phyloP scores from a whole-genome alignment of 148 eudicot species.

The Mesembryanthemum crystallinum region DNA sequence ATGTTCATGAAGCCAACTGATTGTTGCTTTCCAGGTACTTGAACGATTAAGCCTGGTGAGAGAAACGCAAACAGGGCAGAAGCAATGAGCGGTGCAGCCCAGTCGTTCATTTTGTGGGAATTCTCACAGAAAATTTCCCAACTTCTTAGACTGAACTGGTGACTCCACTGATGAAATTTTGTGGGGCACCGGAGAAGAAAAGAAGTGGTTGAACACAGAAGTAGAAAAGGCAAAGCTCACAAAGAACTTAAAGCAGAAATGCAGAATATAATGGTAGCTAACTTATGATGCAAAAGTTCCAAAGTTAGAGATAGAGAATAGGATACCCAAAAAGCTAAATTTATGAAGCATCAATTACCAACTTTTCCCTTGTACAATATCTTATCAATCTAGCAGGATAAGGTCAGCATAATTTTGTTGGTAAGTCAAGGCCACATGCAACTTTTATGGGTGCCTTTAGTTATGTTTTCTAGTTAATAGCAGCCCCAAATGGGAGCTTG shows the following conservation, averaged over 20 bases:
- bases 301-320: slow-evolving; percentile 15
- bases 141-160: background rate
- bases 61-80: slow-evolving; percentile 69
- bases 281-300: slow-evolving; percentile 25
- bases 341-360: slow-evolving; percentile 22
- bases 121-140: background rate
- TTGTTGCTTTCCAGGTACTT: slow-evolving; percentile 61
- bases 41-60: slow-evolving; percentile 67
- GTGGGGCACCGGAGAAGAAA: background rate
- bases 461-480: background rate
- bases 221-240: slow-evolving; percentile 3
- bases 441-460: background rate
- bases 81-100: slow-evolving; percentile 77
- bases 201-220: background rate
- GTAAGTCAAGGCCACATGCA: slow-evolving; percentile 14
- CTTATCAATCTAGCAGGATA: slow-evolving; percentile 18
- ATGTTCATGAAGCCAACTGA: slow-evolving; percentile 70
- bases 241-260: slow-evolving; percentile 11
- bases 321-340: slow-evolving; percentile 32
- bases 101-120: slow-evolving; percentile 47
- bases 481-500: background rate
- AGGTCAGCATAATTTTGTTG: background rate
- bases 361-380: slow-evolving; percentile 22
- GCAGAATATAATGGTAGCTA: slow-evolving; percentile 7
- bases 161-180: background rate